Conservation (phyloP, 805 yeast species). For the Deakozyma indianensis region DNA sequence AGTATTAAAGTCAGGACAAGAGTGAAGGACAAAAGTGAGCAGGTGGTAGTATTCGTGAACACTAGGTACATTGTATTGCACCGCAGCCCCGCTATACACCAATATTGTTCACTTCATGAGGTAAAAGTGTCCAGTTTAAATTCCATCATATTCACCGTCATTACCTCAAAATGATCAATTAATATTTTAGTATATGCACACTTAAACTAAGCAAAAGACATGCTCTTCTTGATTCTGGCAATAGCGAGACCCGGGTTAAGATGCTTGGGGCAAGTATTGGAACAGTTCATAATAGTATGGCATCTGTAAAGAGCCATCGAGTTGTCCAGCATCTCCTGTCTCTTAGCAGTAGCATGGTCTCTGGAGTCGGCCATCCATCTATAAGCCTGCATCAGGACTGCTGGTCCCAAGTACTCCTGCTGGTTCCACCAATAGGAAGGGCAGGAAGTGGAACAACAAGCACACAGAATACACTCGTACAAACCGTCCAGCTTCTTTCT, state of each 20-base stretch:
- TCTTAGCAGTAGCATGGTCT: conserved; percentile 71
- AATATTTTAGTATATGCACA: too few relatives aligned
- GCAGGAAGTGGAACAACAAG: conserved; percentile 97
- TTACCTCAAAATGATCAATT: too few relatives aligned
- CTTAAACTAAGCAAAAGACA: conserved; percentile 57
- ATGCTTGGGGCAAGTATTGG: conserved; percentile 96
- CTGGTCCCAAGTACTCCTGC: conserved; percentile 97
- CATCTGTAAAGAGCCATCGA: conserved; percentile 97
- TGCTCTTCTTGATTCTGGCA: conserved; percentile 89
- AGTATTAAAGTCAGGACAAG: too few relatives aligned
- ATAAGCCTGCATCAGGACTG: conserved; percentile 97
- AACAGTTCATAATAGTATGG: conserved; percentile 98
- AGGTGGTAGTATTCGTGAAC: too few relatives aligned
- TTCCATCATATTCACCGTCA: too few relatives aligned
- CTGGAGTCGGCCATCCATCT: conserved; percentile 97
- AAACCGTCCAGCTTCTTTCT: conserved; percentile 93
- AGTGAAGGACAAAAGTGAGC: too few relatives aligned
- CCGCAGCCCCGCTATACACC: too few relatives aligned
- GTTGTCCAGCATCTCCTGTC: conserved; percentile 87
- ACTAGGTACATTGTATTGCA: too few relatives aligned
- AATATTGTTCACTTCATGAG: too few relatives aligned
- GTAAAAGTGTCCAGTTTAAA: too few relatives aligned
- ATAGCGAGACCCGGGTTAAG: conserved; percentile 96
- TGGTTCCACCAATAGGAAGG: conserved; percentile 99
- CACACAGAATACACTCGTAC: conserved; percentile 95